phyloP scores from a whole-genome alignment of 2,329 filamentous ascomycete species.

The Alternaria arborescens region DNA sequence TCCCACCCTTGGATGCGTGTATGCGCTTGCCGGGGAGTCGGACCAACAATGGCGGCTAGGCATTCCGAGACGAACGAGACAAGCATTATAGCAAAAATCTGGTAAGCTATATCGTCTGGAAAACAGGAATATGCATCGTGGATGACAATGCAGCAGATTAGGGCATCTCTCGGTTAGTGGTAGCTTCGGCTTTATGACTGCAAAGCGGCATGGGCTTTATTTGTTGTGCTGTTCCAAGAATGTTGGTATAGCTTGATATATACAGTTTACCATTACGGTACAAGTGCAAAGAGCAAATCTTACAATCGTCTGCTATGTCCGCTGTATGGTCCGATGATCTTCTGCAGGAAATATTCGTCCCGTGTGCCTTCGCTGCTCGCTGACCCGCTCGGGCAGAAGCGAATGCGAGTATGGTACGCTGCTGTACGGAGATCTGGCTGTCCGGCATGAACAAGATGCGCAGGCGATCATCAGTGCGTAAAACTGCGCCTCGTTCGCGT shows the following conservation, averaged over 20 bases:
- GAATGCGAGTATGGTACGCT: conserved; percentile 6
- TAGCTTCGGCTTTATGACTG: conserved; percentile 16
- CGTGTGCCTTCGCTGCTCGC: background rate
- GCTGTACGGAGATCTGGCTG: conserved; percentile 6
- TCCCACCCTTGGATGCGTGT: background rate
- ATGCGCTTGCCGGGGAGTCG: background rate
- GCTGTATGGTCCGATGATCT: background rate
- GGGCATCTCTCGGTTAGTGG: conserved; percentile 8
- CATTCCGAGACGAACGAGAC: conserved; percentile 2
- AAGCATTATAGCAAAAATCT: background rate
- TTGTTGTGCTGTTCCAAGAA: conserved; percentile 6
- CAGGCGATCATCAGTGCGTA: conserved; percentile 17
- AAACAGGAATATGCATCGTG: conserved; percentile 20
- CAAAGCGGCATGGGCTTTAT: conserved; percentile 14
- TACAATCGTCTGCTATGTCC: background rate
- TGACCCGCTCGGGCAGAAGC: conserved; percentile 13
- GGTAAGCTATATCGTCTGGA: conserved; percentile 2
- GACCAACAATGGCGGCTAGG: background rate
- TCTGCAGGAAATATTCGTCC: background rate
- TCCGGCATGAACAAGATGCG: conserved; percentile 16
- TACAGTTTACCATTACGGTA: background rate
- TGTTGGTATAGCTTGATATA: background rate
- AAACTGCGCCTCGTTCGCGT: conserved; percentile 12
- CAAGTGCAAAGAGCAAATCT: background rate
- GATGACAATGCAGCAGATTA: conserved; percentile 8